These are phyloP conservation scores for Cardiospermum halicacabum DNA, from an alignment of 345 rosid species.

Conservation along the genomic window DNA sequence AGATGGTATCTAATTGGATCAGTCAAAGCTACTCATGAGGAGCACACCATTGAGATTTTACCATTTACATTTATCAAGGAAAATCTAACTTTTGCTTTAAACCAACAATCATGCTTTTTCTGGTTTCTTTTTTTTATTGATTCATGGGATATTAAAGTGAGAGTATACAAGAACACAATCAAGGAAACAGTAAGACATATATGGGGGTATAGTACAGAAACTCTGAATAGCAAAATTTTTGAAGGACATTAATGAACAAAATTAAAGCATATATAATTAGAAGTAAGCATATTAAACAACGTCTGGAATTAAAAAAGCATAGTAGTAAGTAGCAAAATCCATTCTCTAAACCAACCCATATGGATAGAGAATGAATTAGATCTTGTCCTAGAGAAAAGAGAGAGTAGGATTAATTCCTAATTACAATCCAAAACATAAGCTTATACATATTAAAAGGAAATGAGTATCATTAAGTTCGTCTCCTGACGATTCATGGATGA, in stretches of 20 bases:
- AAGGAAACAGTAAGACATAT: no score
- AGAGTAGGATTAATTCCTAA: constrained; percentile 20
- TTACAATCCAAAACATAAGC: constrained; percentile 39
- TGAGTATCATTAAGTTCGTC: constrained; percentile 21
- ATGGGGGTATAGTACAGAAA: no score
- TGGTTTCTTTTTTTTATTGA: no score
- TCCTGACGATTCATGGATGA: constrained; percentile 18
- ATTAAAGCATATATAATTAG: constrained; percentile 20
- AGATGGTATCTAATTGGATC: no score
- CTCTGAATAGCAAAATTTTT: background rate
- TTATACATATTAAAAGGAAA: constrained; percentile 21
- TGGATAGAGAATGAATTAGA: constrained; percentile 30
- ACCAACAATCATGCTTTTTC: no score
- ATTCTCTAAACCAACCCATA: constrained; percentile 32
- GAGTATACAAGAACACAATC: no score
- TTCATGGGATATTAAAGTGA: no score
- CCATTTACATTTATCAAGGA: no score
- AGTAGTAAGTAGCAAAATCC: constrained; percentile 27
- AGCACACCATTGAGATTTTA: background rate
- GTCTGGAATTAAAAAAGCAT: constrained; percentile 29
- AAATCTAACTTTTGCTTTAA: no score
- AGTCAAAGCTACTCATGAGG: background rate
- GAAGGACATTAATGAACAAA: background rate
- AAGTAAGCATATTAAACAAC: constrained; percentile 26
- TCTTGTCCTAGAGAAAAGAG: constrained; percentile 7